A percentile compares a stretch with the other conserved stretches of the same genome.
Evolutionary conservation across 495 filamentous ascomycete species (phyloP).

Genomic region (Penicillium subrubescens): DNA sequence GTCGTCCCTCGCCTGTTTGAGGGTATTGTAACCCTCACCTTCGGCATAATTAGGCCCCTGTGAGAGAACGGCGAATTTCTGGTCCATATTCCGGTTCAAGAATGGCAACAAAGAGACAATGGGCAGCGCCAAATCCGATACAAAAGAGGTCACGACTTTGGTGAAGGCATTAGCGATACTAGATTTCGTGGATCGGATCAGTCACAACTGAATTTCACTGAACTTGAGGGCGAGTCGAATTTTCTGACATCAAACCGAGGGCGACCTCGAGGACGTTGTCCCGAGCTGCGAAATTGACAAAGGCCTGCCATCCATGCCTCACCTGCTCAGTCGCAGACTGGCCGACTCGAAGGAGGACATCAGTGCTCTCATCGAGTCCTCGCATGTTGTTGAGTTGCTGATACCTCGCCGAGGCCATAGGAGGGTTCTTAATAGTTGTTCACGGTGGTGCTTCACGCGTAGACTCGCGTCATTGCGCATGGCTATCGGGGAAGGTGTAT

Average conservation of each 20-base stretch:
- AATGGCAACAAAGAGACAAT: conserved; percentile 69
- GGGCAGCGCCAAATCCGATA: conserved; percentile 69
- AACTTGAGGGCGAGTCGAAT: not conserved
- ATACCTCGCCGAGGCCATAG: not conserved
- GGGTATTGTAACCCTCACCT: conserved; percentile 64
- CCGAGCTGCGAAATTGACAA: conserved; percentile 70
- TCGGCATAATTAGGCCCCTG: conserved; percentile 52
- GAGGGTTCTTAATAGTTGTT: not conserved
- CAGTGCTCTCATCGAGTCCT: conserved; percentile 35
- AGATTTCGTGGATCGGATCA: not conserved
- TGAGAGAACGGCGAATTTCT: conserved; percentile 71
- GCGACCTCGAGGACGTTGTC: conserved; percentile 79
- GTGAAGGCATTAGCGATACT: conserved; percentile 75
- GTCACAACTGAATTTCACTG: not conserved
- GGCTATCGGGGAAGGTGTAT: conserved; percentile 4
- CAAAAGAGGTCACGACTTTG: conserved; percentile 69
- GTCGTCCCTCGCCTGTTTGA: conserved; percentile 66
- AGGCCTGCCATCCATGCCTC: conserved; percentile 57
- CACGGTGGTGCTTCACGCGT: not conserved
- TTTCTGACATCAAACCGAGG: conserved; percentile 68
- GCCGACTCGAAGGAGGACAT: conserved; percentile 26
- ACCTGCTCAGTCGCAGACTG: conserved; percentile 38
- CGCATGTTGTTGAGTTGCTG: conserved; percentile 27
- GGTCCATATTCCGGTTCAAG: conserved; percentile 69
- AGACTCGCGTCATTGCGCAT: conserved; percentile 20